Evolutionary conservation across 768 basidiomycete species (phyloP), one percentile per base, ranked within the genome.

Genomic region (Termitomyces eurrhizus): DNA sequence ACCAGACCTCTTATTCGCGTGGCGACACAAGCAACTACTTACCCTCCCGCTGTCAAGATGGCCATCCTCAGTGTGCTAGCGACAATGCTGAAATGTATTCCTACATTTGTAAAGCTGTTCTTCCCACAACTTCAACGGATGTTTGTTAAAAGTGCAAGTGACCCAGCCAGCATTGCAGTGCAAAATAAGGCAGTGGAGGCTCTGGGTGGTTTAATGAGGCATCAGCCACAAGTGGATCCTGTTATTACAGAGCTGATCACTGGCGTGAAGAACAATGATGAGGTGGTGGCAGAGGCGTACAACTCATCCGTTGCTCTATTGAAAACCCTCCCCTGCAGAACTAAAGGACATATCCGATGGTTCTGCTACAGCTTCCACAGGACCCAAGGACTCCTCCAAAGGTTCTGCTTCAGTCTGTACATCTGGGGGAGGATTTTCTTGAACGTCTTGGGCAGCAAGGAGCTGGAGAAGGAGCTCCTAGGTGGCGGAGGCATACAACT

Each of bases 81-180:
- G 0, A 84, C 87, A 24, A 92, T 98, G 85, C 79, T 98, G 46
- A 86, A 87, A 63, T 82, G 84, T 49, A 95, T 97, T 26, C 95
- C 95, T 0, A 77, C 81, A 4, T 92, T 96, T 65, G 93, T 98
- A 66, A 93, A 92, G 72, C 96, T 96, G 3, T 98, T 98, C 87
- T 98, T 98, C 83, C 97, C 96, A 2, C 97, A 98, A 68, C 76
- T 98, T 37, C 96, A 98, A 68, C 85, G 95, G 37, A 98, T 95
- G 0, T 98, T 98, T 68, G 90, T 97, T 70, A 98, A 98, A 76
- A 91, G 93, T 48, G 82, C 90, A 2, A 84, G 89, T 59, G 95
- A 98, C 71, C 73, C 88, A 8, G 80, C 88, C 1, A 93, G 91
- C 63, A 76, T 83, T 0, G 83, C 85, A 16, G 93, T 98, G 29